phyloP scores from a whole-genome alignment of 345 rosid species.

The Rhodamnia rubescens region DNA sequence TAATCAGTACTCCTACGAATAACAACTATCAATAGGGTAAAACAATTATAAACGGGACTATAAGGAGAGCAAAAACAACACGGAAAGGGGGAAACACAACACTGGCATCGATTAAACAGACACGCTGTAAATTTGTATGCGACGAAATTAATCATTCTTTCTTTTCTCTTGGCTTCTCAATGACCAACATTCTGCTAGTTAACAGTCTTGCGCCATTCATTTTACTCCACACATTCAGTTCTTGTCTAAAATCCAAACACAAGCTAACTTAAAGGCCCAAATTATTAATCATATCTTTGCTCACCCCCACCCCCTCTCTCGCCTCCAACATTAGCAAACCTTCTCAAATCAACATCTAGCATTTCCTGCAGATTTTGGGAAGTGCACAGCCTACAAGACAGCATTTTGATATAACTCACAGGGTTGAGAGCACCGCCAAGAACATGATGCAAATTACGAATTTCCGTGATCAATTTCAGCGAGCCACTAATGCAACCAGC shows the following conservation, averaged over 20 bases:
- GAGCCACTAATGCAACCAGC: conserved; percentile 94
- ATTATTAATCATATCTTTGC: background rate
- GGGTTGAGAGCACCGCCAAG: conserved; percentile 93
- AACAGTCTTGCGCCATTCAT: background rate
- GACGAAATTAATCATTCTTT: background rate
- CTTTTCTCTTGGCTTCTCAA: background rate
- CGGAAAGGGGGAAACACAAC: background rate
- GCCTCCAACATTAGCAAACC: background rate
- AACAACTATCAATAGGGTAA: background rate
- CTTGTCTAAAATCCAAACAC: background rate
- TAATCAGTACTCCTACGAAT: background rate
- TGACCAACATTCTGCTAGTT: background rate
- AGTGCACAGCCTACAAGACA: background rate
- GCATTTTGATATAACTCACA: conserved; percentile 24
- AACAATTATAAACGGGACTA: background rate
- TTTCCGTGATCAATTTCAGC: conserved; percentile 48
- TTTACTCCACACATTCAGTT: background rate
- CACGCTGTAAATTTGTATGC: background rate
- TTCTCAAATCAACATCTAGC: background rate
- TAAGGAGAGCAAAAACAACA: background rate
- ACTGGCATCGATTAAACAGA: background rate
- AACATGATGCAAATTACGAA: conserved; percentile 86
- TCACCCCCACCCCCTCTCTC: background rate
- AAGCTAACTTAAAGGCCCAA: background rate
- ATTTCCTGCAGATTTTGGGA: background rate